phyloP scores from a whole-genome alignment of 192 early-diverging fungal species.

The Chytriomyces sp. region DNA sequence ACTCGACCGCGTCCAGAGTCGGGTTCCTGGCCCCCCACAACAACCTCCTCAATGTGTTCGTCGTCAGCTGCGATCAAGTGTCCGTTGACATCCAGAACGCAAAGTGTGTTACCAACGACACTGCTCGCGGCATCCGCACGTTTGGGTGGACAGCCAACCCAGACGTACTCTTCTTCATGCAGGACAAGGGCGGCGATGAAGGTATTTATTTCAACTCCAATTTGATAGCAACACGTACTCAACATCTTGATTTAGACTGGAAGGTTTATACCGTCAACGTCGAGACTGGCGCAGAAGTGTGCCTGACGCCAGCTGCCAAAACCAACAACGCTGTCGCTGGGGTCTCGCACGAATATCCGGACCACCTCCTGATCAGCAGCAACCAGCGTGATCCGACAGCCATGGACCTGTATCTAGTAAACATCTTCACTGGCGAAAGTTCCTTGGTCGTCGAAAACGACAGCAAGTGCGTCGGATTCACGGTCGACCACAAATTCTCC shows the following conservation, averaged over 20 bases:
- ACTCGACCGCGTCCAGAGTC: conserved; percentile 25
- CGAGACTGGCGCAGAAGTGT: conserved; percentile 8
- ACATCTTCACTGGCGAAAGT: conserved; percentile 38
- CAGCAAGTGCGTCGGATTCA: background rate
- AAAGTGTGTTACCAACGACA: conserved; percentile 41
- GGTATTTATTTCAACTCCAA: conserved; percentile 9
- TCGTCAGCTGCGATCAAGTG: conserved; percentile 1
- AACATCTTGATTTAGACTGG: background rate
- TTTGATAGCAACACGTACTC: background rate
- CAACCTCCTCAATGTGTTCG: conserved; percentile 40
- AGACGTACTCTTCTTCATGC: conserved; percentile 37
- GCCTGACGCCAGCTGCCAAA: conserved; percentile 16
- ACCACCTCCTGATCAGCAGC: conserved; percentile 37
- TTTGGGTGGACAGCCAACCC: conserved; percentile 43
- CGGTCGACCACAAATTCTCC: conserved; percentile 14
- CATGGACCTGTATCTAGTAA: conserved; percentile 34
- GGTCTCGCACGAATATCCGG: conserved; percentile 29
- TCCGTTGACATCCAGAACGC: conserved; percentile 27
- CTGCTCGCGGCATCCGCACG: conserved; percentile 32
- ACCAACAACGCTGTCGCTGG: conserved; percentile 3
- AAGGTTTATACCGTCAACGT: conserved; percentile 29
- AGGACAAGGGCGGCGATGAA: conserved; percentile 47
- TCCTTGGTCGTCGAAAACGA: conserved; percentile 41
- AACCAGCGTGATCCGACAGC: conserved; percentile 40
- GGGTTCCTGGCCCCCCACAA: conserved; percentile 45